Evolutionary conservation across 2,329 filamentous ascomycete genomes (phyloP).

Genomic region (Xylaria sp.): DNA sequence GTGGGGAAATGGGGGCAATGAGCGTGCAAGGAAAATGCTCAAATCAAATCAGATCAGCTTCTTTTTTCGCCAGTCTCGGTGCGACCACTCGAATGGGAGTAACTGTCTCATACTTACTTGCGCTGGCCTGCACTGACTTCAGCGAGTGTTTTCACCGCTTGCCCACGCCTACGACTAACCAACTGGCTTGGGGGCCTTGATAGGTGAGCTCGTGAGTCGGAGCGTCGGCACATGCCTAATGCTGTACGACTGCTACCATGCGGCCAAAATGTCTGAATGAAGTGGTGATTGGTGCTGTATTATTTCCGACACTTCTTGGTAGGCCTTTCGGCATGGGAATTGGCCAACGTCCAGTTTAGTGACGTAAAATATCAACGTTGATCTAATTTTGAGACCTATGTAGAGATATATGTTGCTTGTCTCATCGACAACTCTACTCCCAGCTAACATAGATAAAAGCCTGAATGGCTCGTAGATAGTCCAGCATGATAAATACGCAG

Average conservation of each 20-base stretch:
- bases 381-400: no score
- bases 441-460: no score
- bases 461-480: background rate
- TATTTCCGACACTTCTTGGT: no score
- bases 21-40: background rate
- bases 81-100: no score
- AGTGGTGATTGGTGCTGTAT: no score
- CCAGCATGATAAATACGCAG: background rate
- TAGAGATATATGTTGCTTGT: no score
- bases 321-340: background rate
- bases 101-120: background rate
- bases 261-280: background rate
- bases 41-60: background rate
- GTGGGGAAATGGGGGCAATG: background rate
- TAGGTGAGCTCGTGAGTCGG: background rate
- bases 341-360: background rate
- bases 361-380: no score
- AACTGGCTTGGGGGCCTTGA: background rate
- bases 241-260: background rate
- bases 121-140: no score
- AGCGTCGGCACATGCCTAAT: background rate
- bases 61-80: no score
- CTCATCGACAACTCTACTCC: no score
- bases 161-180: background rate
- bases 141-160: no score